A percentile compares a stretch with the other conserved stretches of the same genome.
phyloP scores from a whole-genome alignment of 2,329 filamentous ascomycete species.

The Aspergillus neotritici region DNA sequence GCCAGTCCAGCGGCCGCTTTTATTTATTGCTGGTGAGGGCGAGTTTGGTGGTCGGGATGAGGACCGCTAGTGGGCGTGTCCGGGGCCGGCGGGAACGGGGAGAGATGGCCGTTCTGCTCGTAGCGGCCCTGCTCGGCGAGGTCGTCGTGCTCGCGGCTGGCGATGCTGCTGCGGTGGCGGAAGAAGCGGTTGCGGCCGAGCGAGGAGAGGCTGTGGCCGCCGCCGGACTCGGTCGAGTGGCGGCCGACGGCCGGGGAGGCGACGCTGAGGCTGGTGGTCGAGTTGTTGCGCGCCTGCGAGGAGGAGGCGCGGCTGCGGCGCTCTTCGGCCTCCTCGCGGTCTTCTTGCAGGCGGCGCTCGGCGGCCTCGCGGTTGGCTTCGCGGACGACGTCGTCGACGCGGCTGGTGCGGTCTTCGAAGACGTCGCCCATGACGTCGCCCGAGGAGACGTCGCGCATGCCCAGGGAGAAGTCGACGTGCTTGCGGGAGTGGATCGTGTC shows the following conservation, averaged over 20 bases:
- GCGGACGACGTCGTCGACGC: conserved; percentile 39
- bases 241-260: conserved; percentile 19
- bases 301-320: conserved; percentile 24
- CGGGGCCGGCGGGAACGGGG: conserved; percentile 7
- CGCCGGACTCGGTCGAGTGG: conserved; percentile 26
- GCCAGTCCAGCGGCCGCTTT: too few species aligned
- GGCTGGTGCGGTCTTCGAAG: conserved; percentile 51
- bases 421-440: conserved; percentile 60
- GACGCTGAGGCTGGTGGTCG: conserved; percentile 16
- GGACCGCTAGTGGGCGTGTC: not conserved
- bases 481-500: conserved; percentile 57
- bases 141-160: conserved; percentile 31
- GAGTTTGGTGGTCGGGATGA: too few species aligned
- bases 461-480: conserved; percentile 65
- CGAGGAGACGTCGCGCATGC: conserved; percentile 56
- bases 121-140: conserved; percentile 46
- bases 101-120: conserved; percentile 18
- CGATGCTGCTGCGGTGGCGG: conserved; percentile 37
- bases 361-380: conserved; percentile 35
- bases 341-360: conserved; percentile 36
- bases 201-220: conserved; percentile 30
- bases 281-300: conserved; percentile 20
- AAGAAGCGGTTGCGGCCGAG: conserved; percentile 59
- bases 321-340: conserved; percentile 29
- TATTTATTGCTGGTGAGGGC: too few species aligned